Percentiles rank a stretch among this genome's conserved stretches.
phyloP scores from a whole-genome alignment of 1,284 basidiomycete genomes.

The Cryptococcus sp. region DNA sequence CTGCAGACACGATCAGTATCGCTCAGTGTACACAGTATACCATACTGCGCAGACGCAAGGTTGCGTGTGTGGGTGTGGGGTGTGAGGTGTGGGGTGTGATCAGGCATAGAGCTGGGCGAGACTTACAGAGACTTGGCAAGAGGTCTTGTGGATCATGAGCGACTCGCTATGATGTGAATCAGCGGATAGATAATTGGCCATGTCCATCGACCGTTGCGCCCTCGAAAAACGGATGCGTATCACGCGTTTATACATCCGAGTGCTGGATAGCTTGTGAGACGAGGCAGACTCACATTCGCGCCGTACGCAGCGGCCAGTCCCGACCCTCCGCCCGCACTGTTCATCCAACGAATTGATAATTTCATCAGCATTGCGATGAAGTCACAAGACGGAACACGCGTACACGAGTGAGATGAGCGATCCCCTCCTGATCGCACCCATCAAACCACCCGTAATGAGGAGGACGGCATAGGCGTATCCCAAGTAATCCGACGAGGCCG shows the following conservation, averaged over 20 bases:
- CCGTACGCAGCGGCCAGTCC: slow-evolving; percentile 38
- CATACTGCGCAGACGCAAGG: too few relatives aligned
- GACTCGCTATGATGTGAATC: slow-evolving; percentile 21
- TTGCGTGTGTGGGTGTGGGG: too few relatives aligned
- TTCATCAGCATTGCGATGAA: neutral
- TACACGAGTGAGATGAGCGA: slow-evolving; percentile 43
- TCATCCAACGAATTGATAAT: neutral
- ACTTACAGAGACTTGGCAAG: slow-evolving; percentile 31
- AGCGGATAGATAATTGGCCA: neutral
- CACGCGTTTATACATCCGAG: too few relatives aligned
- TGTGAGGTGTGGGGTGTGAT: too few relatives aligned
- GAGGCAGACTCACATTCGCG: slow-evolving; percentile 33
- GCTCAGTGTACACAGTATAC: neutral
- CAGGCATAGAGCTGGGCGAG: neutral
- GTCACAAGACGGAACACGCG: slow-evolving; percentile 1
- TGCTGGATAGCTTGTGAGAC: too few relatives aligned
- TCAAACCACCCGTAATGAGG: slow-evolving; percentile 37
- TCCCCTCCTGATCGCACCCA: slow-evolving; percentile 41
- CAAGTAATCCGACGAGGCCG: slow-evolving; percentile 13
- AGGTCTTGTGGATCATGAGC: slow-evolving; percentile 35
- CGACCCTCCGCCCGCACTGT: slow-evolving; percentile 32
- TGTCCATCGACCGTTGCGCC: too few relatives aligned
- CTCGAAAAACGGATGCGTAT: too few relatives aligned
- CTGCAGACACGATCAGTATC: slow-evolving; percentile 12
- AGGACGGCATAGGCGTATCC: slow-evolving; percentile 42